These are phyloP conservation scores for Hippophae gyantsensis DNA, from an alignment of 306 rosid genomes.

Conservation along the genomic window DNA sequence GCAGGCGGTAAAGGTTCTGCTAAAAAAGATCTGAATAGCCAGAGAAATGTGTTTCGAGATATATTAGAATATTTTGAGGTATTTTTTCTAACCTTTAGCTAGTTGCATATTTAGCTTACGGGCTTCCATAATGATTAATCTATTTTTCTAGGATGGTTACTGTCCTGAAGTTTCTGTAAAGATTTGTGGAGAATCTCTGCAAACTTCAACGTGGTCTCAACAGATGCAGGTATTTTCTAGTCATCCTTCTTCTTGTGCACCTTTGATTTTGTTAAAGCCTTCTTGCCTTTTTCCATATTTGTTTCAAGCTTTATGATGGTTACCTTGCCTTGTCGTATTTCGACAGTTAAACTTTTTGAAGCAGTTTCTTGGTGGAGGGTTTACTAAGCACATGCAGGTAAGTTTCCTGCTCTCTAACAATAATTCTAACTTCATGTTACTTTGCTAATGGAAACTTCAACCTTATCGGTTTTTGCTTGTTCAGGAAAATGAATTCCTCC, in stretches of 20 bases:
- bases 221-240: constrained; percentile 56
- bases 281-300: background rate
- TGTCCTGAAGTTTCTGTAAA: constrained; percentile 66
- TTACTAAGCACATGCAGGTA: constrained; percentile 92
- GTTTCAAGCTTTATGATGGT: background rate
- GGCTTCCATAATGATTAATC: constrained; percentile 16
- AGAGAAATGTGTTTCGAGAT: constrained; percentile 73
- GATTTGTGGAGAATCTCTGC: constrained; percentile 65
- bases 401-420: constrained; percentile 3
- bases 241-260: background rate
- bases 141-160: constrained; percentile 50
- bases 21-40: constrained; percentile 78
- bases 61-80: constrained; percentile 81
- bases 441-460: background rate
- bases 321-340: background rate
- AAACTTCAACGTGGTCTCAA: constrained; percentile 70
- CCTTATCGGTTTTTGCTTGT: constrained; percentile 2
- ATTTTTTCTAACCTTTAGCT: background rate
- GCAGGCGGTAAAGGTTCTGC: constrained; percentile 91
- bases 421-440: background rate
- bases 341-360: constrained; percentile 72
- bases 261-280: background rate
- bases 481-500: constrained; percentile 86
- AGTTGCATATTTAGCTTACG: background rate
- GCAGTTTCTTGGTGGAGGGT: constrained; percentile 89